phyloP scores from a whole-genome alignment of 2,329 filamentous ascomycete species.

The Penicillium sp. region DNA sequence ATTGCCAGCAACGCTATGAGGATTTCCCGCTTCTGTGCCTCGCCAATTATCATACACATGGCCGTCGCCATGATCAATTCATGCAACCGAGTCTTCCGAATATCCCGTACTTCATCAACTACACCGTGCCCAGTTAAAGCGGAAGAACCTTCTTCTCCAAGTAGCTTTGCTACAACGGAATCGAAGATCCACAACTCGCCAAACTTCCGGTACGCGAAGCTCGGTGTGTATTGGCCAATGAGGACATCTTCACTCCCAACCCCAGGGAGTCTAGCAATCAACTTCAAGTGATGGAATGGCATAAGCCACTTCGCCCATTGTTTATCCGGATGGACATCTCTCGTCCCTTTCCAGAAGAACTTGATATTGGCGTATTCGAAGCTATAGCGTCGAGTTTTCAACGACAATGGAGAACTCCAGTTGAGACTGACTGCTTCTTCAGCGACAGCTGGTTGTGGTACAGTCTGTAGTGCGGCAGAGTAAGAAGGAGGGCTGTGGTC shows the following conservation, averaged over 20 bases:
- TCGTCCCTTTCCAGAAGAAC: constrained; percentile 1
- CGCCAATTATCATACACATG: constrained; percentile 17
- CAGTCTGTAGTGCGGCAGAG: neutral
- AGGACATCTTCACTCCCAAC: neutral
- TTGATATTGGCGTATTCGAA: constrained; percentile 8
- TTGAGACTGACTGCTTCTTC: constrained; percentile 5
- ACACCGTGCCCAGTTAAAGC: neutral
- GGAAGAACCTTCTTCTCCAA: neutral
- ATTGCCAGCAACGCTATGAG: neutral
- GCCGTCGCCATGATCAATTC: constrained; percentile 13
- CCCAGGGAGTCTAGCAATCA: neutral
- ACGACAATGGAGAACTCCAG: constrained; percentile 5
- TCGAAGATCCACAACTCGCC: constrained; percentile 11
- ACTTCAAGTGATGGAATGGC: neutral
- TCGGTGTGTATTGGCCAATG: neutral
- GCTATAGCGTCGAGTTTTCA: constrained; percentile 2
- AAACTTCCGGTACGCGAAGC: constrained; percentile 1
- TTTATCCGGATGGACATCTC: neutral
- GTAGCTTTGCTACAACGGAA: constrained; percentile 1
- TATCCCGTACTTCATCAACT: neutral
- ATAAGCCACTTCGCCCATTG: neutral
- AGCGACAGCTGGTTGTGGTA: neutral
- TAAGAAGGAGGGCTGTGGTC: neutral
- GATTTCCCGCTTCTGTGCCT: constrained; percentile 9
- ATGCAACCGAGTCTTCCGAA: constrained; percentile 2